Base-by-base conservation (phyloP, 1,284 basidiomycete species). In the Agaricales sp. region DNA sequence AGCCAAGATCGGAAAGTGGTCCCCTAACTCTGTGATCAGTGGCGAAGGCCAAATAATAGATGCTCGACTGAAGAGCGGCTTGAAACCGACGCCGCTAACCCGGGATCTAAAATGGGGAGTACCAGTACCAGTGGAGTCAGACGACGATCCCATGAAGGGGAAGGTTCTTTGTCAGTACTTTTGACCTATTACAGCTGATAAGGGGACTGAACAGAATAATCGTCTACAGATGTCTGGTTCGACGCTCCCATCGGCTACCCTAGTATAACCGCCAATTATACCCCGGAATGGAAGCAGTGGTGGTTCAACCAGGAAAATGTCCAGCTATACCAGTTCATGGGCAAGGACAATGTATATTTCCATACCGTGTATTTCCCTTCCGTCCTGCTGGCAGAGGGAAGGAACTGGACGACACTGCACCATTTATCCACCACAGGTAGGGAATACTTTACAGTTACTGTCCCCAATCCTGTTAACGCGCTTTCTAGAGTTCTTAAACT, bases 241-340 rank as follows among this genome's bases (percentile, higher is more conserved):
- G 96, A 99, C 60, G 96, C 96, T 0, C 91, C 92, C 14, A 92
- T 97, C 53, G 96, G 96, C 50, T 99, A 99, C 66, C 87, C 92
- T 2, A 96, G 92, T 67, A 98, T 99, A 60, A 99, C 95, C 3
- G 92, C 93, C 50, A 90, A 87, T 63, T 95, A 96, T 71, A 96
- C 92, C 19, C 72, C 85, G 45, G 85, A 96, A 55, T 99, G 96
- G 96, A 82, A 88, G 64, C 75, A 85, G 63, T 99, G 96, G 96
- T 99, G 96, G 96, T 84, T 91, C 64, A 89, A 95, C 63, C 89
- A 89, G 3, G 75, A 92, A 57, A 77, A 98, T 58, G 94, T 99
- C 56, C 77, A 82, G 57, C 72, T 99, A 48, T 97, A 92, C 70
- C 96, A 99, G 66, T 99, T 99, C 74, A 99, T 99, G 96, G 92